phyloP scores from a whole-genome alignment of 1,284 basidiomycete genomes.

The Cryptococcus sp. region DNA sequence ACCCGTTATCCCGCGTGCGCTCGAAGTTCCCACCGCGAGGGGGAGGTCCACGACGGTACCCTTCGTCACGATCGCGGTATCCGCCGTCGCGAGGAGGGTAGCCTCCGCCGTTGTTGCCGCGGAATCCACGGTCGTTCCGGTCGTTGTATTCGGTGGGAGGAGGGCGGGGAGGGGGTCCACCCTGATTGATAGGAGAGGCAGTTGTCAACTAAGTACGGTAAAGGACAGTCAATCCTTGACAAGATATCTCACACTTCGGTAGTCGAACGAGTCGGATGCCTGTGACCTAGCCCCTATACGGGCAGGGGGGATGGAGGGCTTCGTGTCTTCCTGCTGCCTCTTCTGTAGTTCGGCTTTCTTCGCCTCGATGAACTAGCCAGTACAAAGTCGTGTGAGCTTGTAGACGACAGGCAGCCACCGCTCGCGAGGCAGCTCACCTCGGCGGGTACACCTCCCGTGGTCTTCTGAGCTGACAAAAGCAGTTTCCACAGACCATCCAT shows the following conservation, averaged over 20 bases:
- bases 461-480: slow-evolving; percentile 82
- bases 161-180: too few relatives aligned
- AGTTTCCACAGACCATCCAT: slow-evolving; percentile 87
- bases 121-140: too few relatives aligned
- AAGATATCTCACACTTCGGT: slow-evolving; percentile 10
- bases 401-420: background rate
- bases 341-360: slow-evolving; percentile 91
- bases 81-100: slow-evolving; percentile 10
- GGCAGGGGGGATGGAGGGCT: background rate
- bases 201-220: background rate
- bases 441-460: slow-evolving; percentile 84
- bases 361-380: slow-evolving; percentile 82
- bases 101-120: background rate
- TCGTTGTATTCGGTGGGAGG: too few relatives aligned
- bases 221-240: too few relatives aligned
- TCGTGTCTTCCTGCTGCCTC: slow-evolving; percentile 52
- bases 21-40: slow-evolving; percentile 7
- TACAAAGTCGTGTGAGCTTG: background rate
- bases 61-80: slow-evolving; percentile 1
- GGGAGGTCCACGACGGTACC: slow-evolving; percentile 1
- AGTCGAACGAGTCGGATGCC: slow-evolving; percentile 24
- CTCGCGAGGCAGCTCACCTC: slow-evolving; percentile 55
- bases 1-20: slow-evolving; percentile 17
- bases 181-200: background rate
- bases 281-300: slow-evolving; percentile 2